Conservation (phyloP, 2,329 filamentous ascomycete genomes). For the Pseudogymnoascus sp. region DNA sequence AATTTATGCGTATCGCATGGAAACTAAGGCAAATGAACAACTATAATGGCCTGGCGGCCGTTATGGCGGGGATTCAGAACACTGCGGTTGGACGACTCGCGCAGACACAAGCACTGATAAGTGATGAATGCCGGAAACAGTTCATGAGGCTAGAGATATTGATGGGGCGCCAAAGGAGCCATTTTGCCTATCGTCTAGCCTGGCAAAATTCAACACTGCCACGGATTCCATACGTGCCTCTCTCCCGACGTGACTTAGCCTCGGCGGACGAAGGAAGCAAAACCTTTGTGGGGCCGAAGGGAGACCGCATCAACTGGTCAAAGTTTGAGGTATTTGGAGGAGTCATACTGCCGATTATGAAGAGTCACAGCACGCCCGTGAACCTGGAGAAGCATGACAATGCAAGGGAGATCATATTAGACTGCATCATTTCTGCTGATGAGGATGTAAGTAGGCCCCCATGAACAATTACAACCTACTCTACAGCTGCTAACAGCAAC, state of each 20-base stretch:
- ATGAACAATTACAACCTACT: background rate
- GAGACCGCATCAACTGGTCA: conserved; percentile 85
- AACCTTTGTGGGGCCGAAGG: conserved; percentile 70
- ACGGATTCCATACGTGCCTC: conserved; percentile 85
- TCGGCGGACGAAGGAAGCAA: conserved; percentile 87
- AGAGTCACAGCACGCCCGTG: conserved; percentile 41
- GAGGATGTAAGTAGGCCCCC: conserved; percentile 62
- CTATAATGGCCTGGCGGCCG: conserved; percentile 91
- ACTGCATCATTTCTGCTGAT: conserved; percentile 72
- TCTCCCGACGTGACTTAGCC: conserved; percentile 82
- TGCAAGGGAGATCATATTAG: conserved; percentile 67
- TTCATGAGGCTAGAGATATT: conserved; percentile 83
- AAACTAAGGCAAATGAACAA: conserved; percentile 89
- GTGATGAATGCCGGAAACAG: conserved; percentile 64
- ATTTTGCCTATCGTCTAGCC: conserved; percentile 90
- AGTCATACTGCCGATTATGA: conserved; percentile 81
- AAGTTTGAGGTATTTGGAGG: conserved; percentile 97
- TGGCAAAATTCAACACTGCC: conserved; percentile 93
- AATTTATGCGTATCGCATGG: conserved; percentile 84
- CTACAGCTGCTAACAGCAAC: conserved; percentile 19
- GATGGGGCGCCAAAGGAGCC: conserved; percentile 87
- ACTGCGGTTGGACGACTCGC: conserved; percentile 75
- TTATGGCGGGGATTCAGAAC: conserved; percentile 86
- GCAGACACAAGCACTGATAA: conserved; percentile 70
- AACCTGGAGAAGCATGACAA: conserved; percentile 61